Base-by-base conservation (phyloP, 371 early-diverging fungal species). In the Syncephalis plumigaleata region DNA sequence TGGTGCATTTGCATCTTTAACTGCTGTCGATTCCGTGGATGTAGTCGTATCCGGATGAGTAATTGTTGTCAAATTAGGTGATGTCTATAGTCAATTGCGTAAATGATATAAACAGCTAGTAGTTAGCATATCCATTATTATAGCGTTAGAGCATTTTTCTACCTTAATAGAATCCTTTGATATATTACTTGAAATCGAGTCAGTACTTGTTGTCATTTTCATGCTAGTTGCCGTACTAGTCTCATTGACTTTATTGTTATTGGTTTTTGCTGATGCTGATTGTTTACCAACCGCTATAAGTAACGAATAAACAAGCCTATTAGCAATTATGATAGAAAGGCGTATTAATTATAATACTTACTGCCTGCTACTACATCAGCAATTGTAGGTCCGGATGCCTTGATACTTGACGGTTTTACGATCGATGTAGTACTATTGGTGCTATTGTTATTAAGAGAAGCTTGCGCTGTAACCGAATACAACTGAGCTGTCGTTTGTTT, bases 401-500 rank as follows among this genome's bases (percentile, higher is more conserved):
- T 24, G 21, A 54, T 55, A 16, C 56, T 55, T 27, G 55, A 47
- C 15, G 53, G 36, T 1, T 49, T 25, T 1, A 63, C 47, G 36
- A 47, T 49, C 11, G 61, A 39, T 11, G 53, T 51, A 37, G 64
- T 22, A 2, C 44, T 20, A 17, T n/a, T n/a, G 60, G 39, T 31
- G 36, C 46, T 24, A 54, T 24, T 50, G 57, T 39, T 25, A 20
- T 49, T 44, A 13, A 16, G 21, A 9, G 18, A n/a, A 17, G 50
- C 52, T 0, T 52, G 57, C 1, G 52, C 47, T 25, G 54, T 52
- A 9, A 37, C 52, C 37, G 42, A 25, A 25, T 27, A 43, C 36
- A 53, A 9, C 39, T 51, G 53, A 36, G 61, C 51, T 53, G 62
- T 38, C 20, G 51, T 47, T 24, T 58, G 13, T 49, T 55, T 50